Evolutionary conservation across 768 basidiomycete species (phyloP).

Genomic region (Boletus speciosus): DNA sequence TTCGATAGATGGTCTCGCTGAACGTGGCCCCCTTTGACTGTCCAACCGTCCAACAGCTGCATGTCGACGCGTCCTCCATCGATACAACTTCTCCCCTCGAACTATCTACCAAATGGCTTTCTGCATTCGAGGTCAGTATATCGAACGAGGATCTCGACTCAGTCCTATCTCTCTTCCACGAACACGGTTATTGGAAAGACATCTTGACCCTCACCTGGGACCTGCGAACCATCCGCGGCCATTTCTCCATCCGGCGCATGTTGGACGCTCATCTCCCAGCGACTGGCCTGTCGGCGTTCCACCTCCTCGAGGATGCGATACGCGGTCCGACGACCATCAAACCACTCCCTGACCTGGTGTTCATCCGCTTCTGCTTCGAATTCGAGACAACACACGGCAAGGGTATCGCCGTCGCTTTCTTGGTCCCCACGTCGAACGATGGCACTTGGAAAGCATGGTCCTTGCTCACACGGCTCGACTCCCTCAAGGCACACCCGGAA

Average conservation of each 20-base stretch:
- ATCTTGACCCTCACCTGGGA: constrained; percentile 51
- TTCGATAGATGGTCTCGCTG: background rate
- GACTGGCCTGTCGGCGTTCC: constrained; percentile 17
- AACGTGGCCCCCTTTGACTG: constrained; percentile 12
- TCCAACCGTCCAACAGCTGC: constrained; percentile 21
- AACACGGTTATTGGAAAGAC: constrained; percentile 46
- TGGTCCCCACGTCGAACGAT: constrained; percentile 37
- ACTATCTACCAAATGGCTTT: constrained; percentile 17
- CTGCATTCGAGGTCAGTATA: constrained; percentile 10
- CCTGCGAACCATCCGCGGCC: constrained; percentile 46
- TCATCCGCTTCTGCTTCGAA: constrained; percentile 54
- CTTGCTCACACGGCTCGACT: constrained; percentile 56
- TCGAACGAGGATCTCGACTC: background rate
- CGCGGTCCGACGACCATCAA: constrained; percentile 33
- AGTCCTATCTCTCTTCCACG: constrained; percentile 17
- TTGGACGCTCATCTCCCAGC: constrained; percentile 35
- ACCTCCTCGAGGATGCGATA: constrained; percentile 23
- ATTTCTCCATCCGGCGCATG: constrained; percentile 33
- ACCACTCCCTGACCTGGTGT: constrained; percentile 51
- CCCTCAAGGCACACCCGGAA: constrained; percentile 51
- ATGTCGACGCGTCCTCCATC: constrained; percentile 10
- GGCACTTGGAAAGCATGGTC: constrained; percentile 56
- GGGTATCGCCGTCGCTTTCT: constrained; percentile 50
- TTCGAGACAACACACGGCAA: constrained; percentile 50
- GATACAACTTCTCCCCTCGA: constrained; percentile 7